These are phyloP conservation scores for Prunus fruticosa DNA, from an alignment of 306 rosid genomes.

Conservation along the genomic window DNA sequence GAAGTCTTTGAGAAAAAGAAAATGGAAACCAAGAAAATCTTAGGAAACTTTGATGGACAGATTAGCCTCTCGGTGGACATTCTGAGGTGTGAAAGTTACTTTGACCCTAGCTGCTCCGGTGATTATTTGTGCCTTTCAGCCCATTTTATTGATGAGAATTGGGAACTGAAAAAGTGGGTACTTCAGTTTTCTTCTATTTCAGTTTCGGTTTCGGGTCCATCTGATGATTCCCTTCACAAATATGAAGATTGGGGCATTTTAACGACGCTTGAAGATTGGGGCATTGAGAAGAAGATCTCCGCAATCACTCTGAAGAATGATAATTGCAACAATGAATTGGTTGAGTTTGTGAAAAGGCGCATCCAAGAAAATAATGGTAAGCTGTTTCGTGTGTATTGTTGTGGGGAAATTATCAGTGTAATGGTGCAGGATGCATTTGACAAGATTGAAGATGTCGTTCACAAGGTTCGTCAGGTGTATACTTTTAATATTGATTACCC, in stretches of 20 bases:
- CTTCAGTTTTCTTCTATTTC: not conserved
- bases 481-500: not conserved
- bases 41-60: slow-evolving; percentile 9
- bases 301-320: not conserved
- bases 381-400: slow-evolving; percentile 3
- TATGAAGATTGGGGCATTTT: slow-evolving; percentile 7
- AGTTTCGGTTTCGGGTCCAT: not conserved
- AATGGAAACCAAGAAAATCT: not conserved
- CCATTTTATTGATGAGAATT: slow-evolving; percentile 11
- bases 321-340: not conserved
- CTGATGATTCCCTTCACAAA: not conserved
- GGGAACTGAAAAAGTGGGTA: slow-evolving; percentile 15
- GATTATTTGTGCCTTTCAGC: slow-evolving; percentile 6
- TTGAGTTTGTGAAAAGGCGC: not conserved
- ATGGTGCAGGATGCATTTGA: slow-evolving; percentile 13
- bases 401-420: slow-evolving; percentile 2
- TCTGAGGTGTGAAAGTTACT: not conserved
- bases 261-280: slow-evolving; percentile 3
- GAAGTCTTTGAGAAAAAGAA: not conserved
- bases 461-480: not conserved
- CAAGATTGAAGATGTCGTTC: not conserved
- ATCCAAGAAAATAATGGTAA: not conserved
- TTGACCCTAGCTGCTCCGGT: not conserved
- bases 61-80: slow-evolving; percentile 11
- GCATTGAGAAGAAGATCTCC: slow-evolving; percentile 12